Evolutionary conservation across 1,139 yeast species (phyloP).

Genomic region (Debaryomycetaceae sp.): DNA sequence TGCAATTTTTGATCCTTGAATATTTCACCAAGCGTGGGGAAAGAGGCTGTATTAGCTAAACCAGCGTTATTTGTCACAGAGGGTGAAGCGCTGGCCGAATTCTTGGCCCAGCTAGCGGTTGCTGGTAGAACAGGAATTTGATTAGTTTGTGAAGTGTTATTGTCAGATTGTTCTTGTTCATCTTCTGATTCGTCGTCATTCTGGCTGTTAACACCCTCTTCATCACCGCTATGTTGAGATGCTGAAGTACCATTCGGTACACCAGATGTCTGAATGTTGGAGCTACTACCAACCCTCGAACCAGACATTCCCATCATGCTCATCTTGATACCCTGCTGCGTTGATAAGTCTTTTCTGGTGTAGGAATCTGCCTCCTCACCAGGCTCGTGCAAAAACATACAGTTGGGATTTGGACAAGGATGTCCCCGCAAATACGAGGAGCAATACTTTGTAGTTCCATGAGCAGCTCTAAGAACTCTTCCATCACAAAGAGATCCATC

Average conservation of each 20-base stretch:
- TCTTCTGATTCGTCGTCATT: constrained; percentile 15
- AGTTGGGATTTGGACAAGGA: constrained; percentile 96
- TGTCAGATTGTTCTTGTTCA: constrained; percentile 8
- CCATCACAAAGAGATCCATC: constrained; percentile 96
- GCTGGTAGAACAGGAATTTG: constrained; percentile 47
- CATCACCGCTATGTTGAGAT: constrained; percentile 7
- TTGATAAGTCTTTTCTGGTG: constrained; percentile 86
- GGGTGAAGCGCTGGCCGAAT: constrained; percentile 31
- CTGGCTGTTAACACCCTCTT: constrained; percentile 23
- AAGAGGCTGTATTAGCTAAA: constrained; percentile 54
- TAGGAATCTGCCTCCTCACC: constrained; percentile 99
- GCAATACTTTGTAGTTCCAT: constrained; percentile 98
- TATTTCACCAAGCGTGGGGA: constrained; percentile 72
- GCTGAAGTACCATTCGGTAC: constrained; percentile 5
- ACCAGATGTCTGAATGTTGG: constrained; percentile 3
- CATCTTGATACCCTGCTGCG: constrained; percentile 71
- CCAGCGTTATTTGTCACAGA: constrained; percentile 33
- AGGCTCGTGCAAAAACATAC: constrained; percentile 98
- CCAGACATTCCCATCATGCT: constrained; percentile 39
- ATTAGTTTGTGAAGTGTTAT: constrained; percentile 6
- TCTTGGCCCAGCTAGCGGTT: constrained; percentile 57
- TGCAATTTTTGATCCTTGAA: constrained; percentile 38
- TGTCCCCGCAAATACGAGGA: constrained; percentile 92
- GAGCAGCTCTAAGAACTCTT: constrained; percentile 82
- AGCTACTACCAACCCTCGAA: constrained; percentile 9